phyloP scores from a whole-genome alignment of 805 yeast species.

The Wickerhamomyces kurtzmanii region DNA sequence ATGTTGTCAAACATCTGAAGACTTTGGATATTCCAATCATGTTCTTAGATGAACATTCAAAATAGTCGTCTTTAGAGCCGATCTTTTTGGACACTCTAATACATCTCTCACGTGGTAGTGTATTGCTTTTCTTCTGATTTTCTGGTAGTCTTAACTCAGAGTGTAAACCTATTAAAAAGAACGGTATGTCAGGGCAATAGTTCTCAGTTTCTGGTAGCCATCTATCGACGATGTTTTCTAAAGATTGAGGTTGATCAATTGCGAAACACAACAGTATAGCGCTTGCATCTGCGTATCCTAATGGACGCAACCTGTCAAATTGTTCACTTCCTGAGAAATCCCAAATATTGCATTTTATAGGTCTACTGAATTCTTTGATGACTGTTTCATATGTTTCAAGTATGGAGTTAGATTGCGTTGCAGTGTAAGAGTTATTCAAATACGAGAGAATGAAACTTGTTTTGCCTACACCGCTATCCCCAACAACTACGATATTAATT shows the following conservation, averaged over 20 bases:
- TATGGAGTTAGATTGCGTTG: slow-evolving; percentile 2
- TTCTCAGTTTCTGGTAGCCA: slow-evolving; percentile 33
- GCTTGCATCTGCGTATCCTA: slow-evolving; percentile 28
- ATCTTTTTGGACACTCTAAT: slow-evolving; percentile 19
- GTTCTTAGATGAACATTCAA: slow-evolving; percentile 22
- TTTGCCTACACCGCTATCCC: slow-evolving; percentile 18
- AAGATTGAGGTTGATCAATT: slow-evolving; percentile 21
- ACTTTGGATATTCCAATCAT: slow-evolving; percentile 7
- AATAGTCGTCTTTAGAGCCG: slow-evolving; percentile 22
- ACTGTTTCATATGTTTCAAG: slow-evolving; percentile 14
- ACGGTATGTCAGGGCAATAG: slow-evolving; percentile 26
- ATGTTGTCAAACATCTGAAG: slow-evolving; percentile 10
- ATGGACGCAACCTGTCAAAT: slow-evolving; percentile 31
- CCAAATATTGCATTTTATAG: slow-evolving; percentile 26
- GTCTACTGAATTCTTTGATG: slow-evolving; percentile 6
- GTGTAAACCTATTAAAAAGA: slow-evolving; percentile 26
- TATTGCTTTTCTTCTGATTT: slow-evolving; percentile 14
- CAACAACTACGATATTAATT: slow-evolving; percentile 15
- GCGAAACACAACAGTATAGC: slow-evolving; percentile 28
- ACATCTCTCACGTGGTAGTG: slow-evolving; percentile 18
- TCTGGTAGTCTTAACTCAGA: slow-evolving; percentile 24
- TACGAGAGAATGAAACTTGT: slow-evolving; percentile 13
- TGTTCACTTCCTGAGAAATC: slow-evolving; percentile 29
- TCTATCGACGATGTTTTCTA: slow-evolving; percentile 25
- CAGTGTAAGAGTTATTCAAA: slow-evolving; percentile 7